Conservation (phyloP, 495 filamentous ascomycete species). For the Aspergillus cristatus region DNA sequence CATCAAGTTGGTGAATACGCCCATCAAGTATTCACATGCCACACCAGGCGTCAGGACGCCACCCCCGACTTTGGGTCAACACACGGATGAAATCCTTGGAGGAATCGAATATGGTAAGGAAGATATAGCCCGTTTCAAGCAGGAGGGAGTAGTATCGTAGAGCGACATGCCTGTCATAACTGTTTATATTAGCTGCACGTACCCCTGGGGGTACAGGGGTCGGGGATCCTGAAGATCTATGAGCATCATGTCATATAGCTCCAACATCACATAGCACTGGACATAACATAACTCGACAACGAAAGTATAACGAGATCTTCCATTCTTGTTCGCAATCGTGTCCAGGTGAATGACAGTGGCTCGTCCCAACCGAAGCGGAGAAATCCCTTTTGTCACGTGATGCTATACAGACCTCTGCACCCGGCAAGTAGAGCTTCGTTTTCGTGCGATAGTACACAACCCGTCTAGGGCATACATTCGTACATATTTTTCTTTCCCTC, state of each 20-base stretch:
- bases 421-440: not conserved
- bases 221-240: too few species aligned
- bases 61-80: constrained; percentile 82
- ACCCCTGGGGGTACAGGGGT: too few species aligned
- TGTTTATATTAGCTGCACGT: too few species aligned
- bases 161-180: not conserved
- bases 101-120: constrained; percentile 50
- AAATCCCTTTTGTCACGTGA: constrained; percentile 19
- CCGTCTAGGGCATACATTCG: too few species aligned
- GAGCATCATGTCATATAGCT: too few species aligned
- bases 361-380: constrained; percentile 3
- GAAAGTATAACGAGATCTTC: too few species aligned
- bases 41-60: constrained; percentile 66
- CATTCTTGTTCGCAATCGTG: not conserved
- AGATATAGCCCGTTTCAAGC: constrained; percentile 54
- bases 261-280: too few species aligned
- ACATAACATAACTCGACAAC: too few species aligned
- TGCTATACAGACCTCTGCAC: constrained; percentile 24
- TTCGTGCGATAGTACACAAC: too few species aligned
- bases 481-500: not conserved
- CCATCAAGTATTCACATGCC: constrained; percentile 85
- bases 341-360: too few species aligned
- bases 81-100: constrained; percentile 77
- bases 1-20: constrained; percentile 88
- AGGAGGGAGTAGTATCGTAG: constrained; percentile 62